phyloP scores from a whole-genome alignment of 176 grass and related monocot species.

The Melocanna baccifera region DNA sequence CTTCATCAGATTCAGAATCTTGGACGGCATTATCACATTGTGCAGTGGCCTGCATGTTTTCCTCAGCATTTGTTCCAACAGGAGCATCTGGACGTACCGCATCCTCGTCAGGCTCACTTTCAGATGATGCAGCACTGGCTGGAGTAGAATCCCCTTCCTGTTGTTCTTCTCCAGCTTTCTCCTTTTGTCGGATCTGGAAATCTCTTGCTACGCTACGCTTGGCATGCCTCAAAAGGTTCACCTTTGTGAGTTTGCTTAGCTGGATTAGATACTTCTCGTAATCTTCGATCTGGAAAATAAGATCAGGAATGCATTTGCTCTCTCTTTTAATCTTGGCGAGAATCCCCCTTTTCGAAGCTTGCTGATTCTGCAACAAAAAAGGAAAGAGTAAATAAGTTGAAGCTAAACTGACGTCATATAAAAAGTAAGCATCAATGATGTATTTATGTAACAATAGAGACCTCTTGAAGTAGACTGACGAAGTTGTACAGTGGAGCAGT shows the following conservation, averaged over 20 bases:
- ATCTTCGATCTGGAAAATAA: slow-evolving; percentile 93
- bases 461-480: slow-evolving; percentile 57
- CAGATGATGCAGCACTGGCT: slow-evolving; percentile 37
- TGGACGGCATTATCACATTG: slow-evolving; percentile 26
- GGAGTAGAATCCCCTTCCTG: slow-evolving; percentile 37
- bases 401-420: neutral
- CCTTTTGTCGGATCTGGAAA: slow-evolving; percentile 61
- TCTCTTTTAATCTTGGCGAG: slow-evolving; percentile 89
- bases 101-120: slow-evolving; percentile 43
- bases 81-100: slow-evolving; percentile 40
- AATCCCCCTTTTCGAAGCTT: slow-evolving; percentile 33
- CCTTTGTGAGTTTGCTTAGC: slow-evolving; percentile 66
- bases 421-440: neutral
- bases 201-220: slow-evolving; percentile 87
- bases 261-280: slow-evolving; percentile 94
- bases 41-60: slow-evolving; percentile 24
- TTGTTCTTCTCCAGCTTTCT: slow-evolving; percentile 34
- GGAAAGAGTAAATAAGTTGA: slow-evolving; percentile 15
- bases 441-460: slow-evolving; percentile 6
- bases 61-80: slow-evolving; percentile 38
- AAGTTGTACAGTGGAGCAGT: slow-evolving; percentile 73
- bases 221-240: slow-evolving; percentile 80
- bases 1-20: slow-evolving; percentile 44
- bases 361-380: slow-evolving; percentile 50
- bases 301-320: slow-evolving; percentile 79